phyloP scores from a whole-genome alignment of 768 basidiomycete species.

The Tricholoma bakamatsutake region DNA sequence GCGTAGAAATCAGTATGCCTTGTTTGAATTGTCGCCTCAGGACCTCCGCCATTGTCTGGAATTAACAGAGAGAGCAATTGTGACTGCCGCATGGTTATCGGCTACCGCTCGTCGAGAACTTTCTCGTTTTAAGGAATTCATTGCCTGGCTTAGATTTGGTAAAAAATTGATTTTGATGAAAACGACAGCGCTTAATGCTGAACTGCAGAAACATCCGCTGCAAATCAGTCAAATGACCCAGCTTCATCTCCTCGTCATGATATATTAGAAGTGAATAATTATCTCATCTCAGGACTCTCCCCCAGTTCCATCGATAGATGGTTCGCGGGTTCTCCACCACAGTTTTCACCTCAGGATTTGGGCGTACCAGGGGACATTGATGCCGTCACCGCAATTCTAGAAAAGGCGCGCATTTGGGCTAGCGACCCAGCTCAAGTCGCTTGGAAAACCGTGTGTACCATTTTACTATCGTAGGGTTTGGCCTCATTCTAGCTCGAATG shows the following conservation, averaged over 20 bases:
- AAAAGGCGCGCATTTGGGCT: constrained; percentile 43
- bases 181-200: constrained; percentile 4
- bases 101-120: constrained; percentile 62
- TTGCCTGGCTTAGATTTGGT: constrained; percentile 75
- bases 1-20: constrained; percentile 48
- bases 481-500: constrained; percentile 22
- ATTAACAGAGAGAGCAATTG: constrained; percentile 49
- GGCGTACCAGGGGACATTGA: constrained; percentile 34
- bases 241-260: constrained; percentile 56
- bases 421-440: constrained; percentile 39
- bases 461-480: constrained; percentile 16
- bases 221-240: constrained; percentile 48
- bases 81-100: constrained; percentile 65
- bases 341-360: constrained; percentile 43
- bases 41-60: constrained; percentile 50
- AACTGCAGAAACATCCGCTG: constrained; percentile 39
- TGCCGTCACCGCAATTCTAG: constrained; percentile 35
- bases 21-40: constrained; percentile 48
- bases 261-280: constrained; percentile 74
- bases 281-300: constrained; percentile 65
- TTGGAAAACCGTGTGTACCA: constrained; percentile 47
- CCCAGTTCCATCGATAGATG: constrained; percentile 71
- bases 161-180: constrained; percentile 15
- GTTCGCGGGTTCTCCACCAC: constrained; percentile 63
- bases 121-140: constrained; percentile 71